phyloP scores from a whole-genome alignment of 441 rosid genomes.

The Pelargonium fulgidum region DNA sequence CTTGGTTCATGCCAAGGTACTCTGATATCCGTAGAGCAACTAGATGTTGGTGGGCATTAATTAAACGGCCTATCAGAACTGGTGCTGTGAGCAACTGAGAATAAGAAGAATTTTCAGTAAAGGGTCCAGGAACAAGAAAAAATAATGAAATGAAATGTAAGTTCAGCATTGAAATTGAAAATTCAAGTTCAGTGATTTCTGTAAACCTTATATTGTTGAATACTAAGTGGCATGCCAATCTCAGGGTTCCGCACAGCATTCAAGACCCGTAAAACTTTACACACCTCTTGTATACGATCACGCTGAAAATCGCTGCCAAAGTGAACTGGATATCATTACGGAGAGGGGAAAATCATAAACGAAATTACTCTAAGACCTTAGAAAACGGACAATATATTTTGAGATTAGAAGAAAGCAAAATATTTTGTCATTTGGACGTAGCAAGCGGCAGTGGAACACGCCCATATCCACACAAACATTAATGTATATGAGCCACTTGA shows the following conservation, averaged over 20 bases:
- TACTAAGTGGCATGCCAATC: slow-evolving; percentile 87
- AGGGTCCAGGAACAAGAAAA: slow-evolving; percentile 5
- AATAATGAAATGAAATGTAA: slow-evolving; percentile 8
- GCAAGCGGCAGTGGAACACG: neutral
- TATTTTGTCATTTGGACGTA: neutral
- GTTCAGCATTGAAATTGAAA: slow-evolving; percentile 17
- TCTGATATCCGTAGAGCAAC: slow-evolving; percentile 89
- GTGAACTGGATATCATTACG: slow-evolving; percentile 58
- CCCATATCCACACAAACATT: no score
- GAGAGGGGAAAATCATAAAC: slow-evolving; percentile 36
- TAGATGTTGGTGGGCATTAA: slow-evolving; percentile 82
- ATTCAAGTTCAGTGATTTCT: slow-evolving; percentile 17
- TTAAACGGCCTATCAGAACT: slow-evolving; percentile 81
- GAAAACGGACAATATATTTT: neutral
- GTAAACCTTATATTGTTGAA: slow-evolving; percentile 85
- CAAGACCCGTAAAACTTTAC: slow-evolving; percentile 81
- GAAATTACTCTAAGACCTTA: neutral
- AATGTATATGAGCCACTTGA: no score
- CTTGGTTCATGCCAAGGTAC: slow-evolving; percentile 89
- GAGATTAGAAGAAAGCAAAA: neutral
- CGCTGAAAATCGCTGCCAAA: slow-evolving; percentile 90
- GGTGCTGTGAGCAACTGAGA: slow-evolving; percentile 73
- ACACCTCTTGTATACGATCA: slow-evolving; percentile 84
- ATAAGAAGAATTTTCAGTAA: slow-evolving; percentile 27
- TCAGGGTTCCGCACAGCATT: slow-evolving; percentile 74